Conservation (phyloP, 202 grass and related monocot species). For the Elaeis oleifera region DNA sequence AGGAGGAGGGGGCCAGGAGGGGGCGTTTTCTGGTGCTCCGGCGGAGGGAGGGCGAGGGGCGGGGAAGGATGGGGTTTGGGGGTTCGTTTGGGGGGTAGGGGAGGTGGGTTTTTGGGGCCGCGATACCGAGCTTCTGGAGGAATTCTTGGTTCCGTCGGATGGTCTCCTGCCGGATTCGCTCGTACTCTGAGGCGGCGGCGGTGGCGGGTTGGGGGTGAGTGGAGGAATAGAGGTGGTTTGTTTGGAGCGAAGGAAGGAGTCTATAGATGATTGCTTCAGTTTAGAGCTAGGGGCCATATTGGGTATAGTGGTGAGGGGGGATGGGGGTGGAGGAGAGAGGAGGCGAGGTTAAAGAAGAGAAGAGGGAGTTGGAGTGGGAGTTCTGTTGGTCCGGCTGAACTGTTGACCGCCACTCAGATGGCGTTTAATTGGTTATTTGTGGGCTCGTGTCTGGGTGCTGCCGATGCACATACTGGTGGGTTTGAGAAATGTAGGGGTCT, state of each 20-base stretch:
- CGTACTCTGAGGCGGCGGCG: constrained; percentile 1
- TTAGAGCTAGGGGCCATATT: too few relatives aligned
- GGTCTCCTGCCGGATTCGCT: constrained; percentile 9
- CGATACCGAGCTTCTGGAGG: constrained; percentile 10
- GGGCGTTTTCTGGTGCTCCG: neutral
- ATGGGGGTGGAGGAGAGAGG: neutral
- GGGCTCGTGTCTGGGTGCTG: too few relatives aligned
- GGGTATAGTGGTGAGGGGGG: neutral
- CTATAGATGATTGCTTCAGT: too few relatives aligned
- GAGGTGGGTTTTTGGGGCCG: neutral
- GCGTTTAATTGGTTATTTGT: too few relatives aligned
- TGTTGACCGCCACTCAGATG: too few relatives aligned
- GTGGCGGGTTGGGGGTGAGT: neutral
- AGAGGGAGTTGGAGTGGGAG: too few relatives aligned
- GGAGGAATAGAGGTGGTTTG: neutral
- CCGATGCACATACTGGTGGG: too few relatives aligned
- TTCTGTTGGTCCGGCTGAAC: too few relatives aligned
- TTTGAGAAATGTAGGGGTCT: too few relatives aligned
- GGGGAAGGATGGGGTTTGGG: neutral
- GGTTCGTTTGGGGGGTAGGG: neutral
- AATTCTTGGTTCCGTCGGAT: constrained; percentile 20
- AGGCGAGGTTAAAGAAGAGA: too few relatives aligned
- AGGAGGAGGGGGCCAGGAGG: neutral
- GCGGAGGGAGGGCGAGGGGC: neutral
- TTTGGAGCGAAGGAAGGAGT: neutral